phyloP scores from a whole-genome alignment of 768 basidiomycete genomes.

The Hypsizygus marmoreus region DNA sequence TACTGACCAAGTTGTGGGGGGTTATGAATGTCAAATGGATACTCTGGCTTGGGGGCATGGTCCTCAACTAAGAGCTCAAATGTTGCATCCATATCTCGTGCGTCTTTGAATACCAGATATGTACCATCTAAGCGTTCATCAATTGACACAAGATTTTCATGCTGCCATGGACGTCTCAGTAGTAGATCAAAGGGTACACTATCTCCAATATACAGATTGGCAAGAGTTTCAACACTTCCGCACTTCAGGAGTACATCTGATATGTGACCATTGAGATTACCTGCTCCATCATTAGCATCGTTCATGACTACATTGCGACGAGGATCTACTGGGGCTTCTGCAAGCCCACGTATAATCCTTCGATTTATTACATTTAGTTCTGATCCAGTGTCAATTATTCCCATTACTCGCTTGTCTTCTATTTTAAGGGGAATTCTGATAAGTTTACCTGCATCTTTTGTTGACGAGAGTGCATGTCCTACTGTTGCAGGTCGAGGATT shows the following conservation, averaged over 20 bases:
- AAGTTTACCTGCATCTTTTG: neutral
- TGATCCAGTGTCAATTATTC: constrained; percentile 3
- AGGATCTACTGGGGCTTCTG: neutral
- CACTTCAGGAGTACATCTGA: neutral
- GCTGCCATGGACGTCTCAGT: neutral
- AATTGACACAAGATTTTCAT: neutral
- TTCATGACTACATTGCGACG: neutral
- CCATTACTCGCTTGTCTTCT: neutral
- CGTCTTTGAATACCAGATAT: too few species aligned
- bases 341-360: neutral
- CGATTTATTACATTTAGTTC: constrained; percentile 1
- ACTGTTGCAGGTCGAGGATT: neutral
- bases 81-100: too few species aligned
- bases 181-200: constrained; percentile 3
- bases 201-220: constrained; percentile 2
- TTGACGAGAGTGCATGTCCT: neutral
- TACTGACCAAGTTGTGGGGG: too few species aligned
- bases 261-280: neutral
- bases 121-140: too few species aligned
- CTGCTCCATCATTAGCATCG: constrained; percentile 3
- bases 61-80: too few species aligned
- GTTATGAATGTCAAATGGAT: too few species aligned
- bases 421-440: neutral
- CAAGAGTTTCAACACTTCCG: neutral
- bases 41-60: too few species aligned